phyloP scores from a whole-genome alignment of 2,329 filamentous ascomycete species.

The Ophiocordyceps australis region DNA sequence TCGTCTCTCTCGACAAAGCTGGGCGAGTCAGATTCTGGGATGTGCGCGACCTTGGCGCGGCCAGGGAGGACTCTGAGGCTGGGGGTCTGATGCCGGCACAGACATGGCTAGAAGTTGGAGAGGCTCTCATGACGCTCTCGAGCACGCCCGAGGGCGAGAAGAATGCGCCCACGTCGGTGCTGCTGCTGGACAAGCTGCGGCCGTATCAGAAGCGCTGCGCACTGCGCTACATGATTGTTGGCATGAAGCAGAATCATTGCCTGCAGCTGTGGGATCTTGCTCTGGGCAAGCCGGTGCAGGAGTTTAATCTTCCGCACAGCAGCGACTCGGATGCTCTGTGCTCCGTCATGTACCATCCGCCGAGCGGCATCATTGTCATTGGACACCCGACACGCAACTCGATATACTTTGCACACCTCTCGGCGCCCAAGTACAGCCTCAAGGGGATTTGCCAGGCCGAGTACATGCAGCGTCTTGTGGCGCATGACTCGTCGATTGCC shows the following conservation, averaged over 20 bases:
- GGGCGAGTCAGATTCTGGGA: conserved; percentile 98
- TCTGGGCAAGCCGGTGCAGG: conserved; percentile 86
- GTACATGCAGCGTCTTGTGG: conserved; percentile 63
- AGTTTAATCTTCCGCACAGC: conserved; percentile 88
- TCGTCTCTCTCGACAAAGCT: conserved; percentile 92
- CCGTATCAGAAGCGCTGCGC: conserved; percentile 83
- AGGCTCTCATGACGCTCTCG: conserved; percentile 70
- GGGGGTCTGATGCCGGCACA: conserved; percentile 33
- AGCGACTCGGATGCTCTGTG: conserved; percentile 97
- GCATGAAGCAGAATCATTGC: conserved; percentile 98
- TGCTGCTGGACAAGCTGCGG: conserved; percentile 90
- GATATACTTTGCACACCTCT: conserved; percentile 91
- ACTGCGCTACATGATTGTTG: conserved; percentile 86
- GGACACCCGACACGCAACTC: conserved; percentile 95
- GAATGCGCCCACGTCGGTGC: conserved; percentile 89
- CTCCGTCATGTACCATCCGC: conserved; percentile 85
- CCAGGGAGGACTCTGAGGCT: conserved; percentile 29
- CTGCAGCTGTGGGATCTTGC: conserved; percentile 97
- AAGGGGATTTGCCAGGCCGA: conserved; percentile 70
- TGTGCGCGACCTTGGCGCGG: conserved; percentile 55
- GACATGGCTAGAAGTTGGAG: conserved; percentile 57
- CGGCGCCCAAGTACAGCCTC: conserved; percentile 81
- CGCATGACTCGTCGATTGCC: conserved; percentile 54
- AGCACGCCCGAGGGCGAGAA: conserved; percentile 82
- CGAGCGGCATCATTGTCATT: conserved; percentile 82